phyloP scores from a whole-genome alignment of 371 early-diverging fungal genomes.

The Saksenaea vasiformis region DNA sequence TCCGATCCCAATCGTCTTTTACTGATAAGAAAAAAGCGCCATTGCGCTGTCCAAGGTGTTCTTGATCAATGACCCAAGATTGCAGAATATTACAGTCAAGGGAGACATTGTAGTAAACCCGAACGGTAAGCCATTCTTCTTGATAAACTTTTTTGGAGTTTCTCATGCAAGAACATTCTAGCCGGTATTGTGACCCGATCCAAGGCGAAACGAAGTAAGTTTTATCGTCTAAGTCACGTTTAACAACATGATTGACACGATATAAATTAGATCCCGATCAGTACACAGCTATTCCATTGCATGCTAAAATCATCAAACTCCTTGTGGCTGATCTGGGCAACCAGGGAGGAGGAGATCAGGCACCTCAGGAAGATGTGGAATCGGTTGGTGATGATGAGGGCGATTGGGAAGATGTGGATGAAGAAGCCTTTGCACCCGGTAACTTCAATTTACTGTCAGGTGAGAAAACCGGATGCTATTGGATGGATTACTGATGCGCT shows the following conservation, averaged over 20 bases:
- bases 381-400: slow-evolving; percentile 49
- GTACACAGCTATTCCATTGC: slow-evolving; percentile 75
- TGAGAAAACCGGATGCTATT: slow-evolving; percentile 4
- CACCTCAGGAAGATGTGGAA: slow-evolving; percentile 49
- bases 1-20: neutral
- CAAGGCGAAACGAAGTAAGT: slow-evolving; percentile 53
- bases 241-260: neutral
- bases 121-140: slow-evolving; percentile 44
- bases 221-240: neutral
- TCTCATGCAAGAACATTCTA: neutral
- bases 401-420: slow-evolving; percentile 66
- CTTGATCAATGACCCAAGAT: slow-evolving; percentile 63
- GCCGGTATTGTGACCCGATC: slow-evolving; percentile 64
- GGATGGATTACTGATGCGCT: too few species aligned
- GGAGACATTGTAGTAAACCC: slow-evolving; percentile 80
- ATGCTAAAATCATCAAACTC: slow-evolving; percentile 82
- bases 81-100: slow-evolving; percentile 70
- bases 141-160: neutral
- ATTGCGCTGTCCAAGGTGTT: slow-evolving; percentile 79
- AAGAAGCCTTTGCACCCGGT: slow-evolving; percentile 45
- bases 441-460: slow-evolving; percentile 54
- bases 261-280: slow-evolving; percentile 72
- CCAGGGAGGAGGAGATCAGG: slow-evolving; percentile 44
- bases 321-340: slow-evolving; percentile 75
- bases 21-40: slow-evolving; percentile 49